Evolutionary conservation across 306 rosid genomes (phyloP), one percentile per base, ranked within the genome.

Genomic region (Citrullus mucosospermus): DNA sequence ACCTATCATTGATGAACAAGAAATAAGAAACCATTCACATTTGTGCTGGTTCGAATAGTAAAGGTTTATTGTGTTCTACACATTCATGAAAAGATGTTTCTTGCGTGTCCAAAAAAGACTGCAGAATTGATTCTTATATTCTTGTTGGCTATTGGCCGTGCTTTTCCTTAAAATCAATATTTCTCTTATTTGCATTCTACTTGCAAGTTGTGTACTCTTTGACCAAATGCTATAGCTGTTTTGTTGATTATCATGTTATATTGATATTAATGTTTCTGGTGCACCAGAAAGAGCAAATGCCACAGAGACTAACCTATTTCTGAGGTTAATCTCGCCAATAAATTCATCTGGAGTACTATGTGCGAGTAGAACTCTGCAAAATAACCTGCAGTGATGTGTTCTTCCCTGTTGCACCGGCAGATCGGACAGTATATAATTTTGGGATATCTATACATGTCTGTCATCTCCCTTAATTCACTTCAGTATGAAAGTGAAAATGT

Each of bases 391-490:
- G 89, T 84, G 86, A 95, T 95, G 97, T 89, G 81, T 76, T 86
- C 83, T 65, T 78, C 61, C 78, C 85, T 78, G 76, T 82, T 87
- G 88, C 89, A 80, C 48, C 59, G 84, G 82, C 81, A 82, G 82
- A 87, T 89, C 81, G 86, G 90, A 87, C 84, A 82, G 78, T 89
- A 80, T 80, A 82, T 89, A 86, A 78, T 91, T 73, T 85, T 88
- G 79, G 97, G 93, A 69, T 84, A 61, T 85, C 87, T 85, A 79
- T 87, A 54, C 82, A 65, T 82, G 75, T 86, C 84, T 67, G 82
- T 82, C 68, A 78, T 81, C 84, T 82, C 89, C 84, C 81, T 88
- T 77, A 78, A 86, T 87, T 81, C 86, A 62, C 85, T 78, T 51
- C 82, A 81, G 51, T 20, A 80, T 74, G 80, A 80, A 85, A 89